Evolutionary conservation across 345 rosid species (phyloP), one percentile per base, ranked within the genome.

Genomic region (Eucalyptus cladocalyx): DNA sequence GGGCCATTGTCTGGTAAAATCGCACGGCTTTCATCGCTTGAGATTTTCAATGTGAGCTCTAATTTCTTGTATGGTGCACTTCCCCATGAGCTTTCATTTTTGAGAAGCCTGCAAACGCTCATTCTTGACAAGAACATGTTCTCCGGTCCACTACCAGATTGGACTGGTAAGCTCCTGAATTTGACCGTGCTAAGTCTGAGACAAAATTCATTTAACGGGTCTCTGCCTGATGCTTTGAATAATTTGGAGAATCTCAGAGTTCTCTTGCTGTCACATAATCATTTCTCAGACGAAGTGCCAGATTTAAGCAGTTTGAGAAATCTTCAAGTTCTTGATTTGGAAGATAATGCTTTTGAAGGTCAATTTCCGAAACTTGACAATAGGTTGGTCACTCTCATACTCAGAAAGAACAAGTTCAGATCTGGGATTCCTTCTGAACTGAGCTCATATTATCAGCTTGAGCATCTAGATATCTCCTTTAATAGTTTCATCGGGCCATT

Each of bases 401-500:
- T 98, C 90, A 95, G 97, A 87, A 95, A 94, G 93, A 98, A 98
- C 95, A 94, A 87, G 94, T 98, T 98, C 91, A 93, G 99, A 89
- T 96, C 97, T 88, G 96, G 94, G 40, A 93, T 97, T 48, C 96
- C 99, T 12, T 81, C 92, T 89, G 94, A 90, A 86, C 67, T 95
- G 72, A 94, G 90, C 92, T 93, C 96, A 60, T 94, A 90, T 87
- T 94, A 95, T 92, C 99, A 96, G 92, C 98, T 97, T 89, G 94
- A 95, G 89, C 90, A 89, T 92, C 95, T 98, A 51, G 99, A 98
- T 90, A 93, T 98, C 90, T 98, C 99, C 8, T 92, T 83, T 34
- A 98, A 98, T 87, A 93, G 93, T 88, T 96, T 98, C 76, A 91
- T 98, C 28, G 99, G 99, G 86, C 99, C 99, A 24, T 95, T 96